A percentile compares a stretch with the other conserved stretches of the same genome.
Conservation (phyloP, 768 basidiomycete genomes). For the Russula sp. region DNA sequence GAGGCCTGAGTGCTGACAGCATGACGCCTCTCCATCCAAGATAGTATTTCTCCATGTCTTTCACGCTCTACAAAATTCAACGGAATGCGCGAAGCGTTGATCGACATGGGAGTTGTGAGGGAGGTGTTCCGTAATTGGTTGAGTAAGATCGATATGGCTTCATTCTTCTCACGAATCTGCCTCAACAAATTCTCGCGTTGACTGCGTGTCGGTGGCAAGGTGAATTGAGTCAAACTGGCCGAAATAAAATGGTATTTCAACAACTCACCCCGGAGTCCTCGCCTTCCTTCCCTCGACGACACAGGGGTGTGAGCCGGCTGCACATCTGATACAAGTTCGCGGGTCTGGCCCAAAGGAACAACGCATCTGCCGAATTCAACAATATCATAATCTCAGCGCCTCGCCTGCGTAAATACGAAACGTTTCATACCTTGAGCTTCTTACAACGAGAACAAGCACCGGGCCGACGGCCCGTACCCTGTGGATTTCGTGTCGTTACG, state of each 20-base stretch:
- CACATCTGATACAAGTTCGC: constrained; percentile 26
- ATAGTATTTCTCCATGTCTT: constrained; percentile 34
- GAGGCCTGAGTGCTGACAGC: constrained; percentile 28
- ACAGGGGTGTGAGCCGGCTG: constrained; percentile 35
- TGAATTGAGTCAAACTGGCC: background rate
- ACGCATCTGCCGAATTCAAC: constrained; percentile 12
- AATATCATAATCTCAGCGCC: background rate
- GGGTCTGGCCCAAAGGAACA: constrained; percentile 26
- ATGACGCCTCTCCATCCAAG: constrained; percentile 36
- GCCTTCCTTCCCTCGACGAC: constrained; percentile 38
- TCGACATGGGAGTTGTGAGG: constrained; percentile 35
- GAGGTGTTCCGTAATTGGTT: constrained; percentile 34
- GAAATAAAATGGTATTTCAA: background rate
- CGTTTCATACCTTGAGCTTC: constrained; percentile 33
- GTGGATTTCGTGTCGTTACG: background rate
- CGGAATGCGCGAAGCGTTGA: constrained; percentile 34
- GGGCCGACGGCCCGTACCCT: constrained; percentile 20
- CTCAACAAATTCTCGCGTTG: constrained; percentile 36
- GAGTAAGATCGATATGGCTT: constrained; percentile 33
- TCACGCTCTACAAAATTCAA: constrained; percentile 33
- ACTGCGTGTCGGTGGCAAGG: constrained; percentile 18
- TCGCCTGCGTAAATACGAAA: background rate
- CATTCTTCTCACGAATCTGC: constrained; percentile 38
- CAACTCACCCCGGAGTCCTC: constrained; percentile 37
- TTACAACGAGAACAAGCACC: constrained; percentile 35